These are phyloP conservation scores for Pseudisothecium myosuroides DNA, from an alignment of 225 moss, liverwort and hornwort species.

Conservation along the genomic window DNA sequence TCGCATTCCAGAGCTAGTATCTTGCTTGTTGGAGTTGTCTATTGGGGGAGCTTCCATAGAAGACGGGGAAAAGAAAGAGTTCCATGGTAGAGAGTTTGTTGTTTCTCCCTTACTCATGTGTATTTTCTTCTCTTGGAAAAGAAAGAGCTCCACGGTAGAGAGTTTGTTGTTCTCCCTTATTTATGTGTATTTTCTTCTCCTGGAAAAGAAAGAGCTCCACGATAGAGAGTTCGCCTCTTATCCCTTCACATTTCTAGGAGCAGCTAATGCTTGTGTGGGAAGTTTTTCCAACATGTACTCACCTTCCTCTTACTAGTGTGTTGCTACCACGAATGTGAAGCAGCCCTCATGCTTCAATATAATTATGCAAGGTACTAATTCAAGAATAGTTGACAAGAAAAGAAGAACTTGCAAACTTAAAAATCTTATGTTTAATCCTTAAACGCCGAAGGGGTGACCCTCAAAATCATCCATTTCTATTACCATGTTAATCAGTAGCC, in stretches of 20 bases:
- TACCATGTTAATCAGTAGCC: too few relatives aligned
- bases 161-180: too few relatives aligned
- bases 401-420: neutral
- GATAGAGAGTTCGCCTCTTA: neutral
- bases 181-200: too few relatives aligned
- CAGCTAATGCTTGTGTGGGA: fast-evolving
- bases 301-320: fast-evolving
- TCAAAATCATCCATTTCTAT: too few relatives aligned
- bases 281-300: neutral
- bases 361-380: neutral
- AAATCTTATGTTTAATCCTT: neutral
- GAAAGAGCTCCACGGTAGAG: neutral
- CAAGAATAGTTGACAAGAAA: neutral
- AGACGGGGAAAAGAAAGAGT: neutral
- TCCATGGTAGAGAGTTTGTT: fast-evolving
- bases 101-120: neutral
- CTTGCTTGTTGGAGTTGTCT: fast-evolving
- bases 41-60: fast-evolving
- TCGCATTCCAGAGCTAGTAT: too few relatives aligned
- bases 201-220: neutral
- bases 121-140: neutral
- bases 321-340: fast-evolving
- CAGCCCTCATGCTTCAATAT: neutral
- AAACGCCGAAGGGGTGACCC: too few relatives aligned
- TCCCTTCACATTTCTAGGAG: neutral